Base-by-base conservation (phyloP, 495 filamentous ascomycete genomes). In the Lophium mytilinum region DNA sequence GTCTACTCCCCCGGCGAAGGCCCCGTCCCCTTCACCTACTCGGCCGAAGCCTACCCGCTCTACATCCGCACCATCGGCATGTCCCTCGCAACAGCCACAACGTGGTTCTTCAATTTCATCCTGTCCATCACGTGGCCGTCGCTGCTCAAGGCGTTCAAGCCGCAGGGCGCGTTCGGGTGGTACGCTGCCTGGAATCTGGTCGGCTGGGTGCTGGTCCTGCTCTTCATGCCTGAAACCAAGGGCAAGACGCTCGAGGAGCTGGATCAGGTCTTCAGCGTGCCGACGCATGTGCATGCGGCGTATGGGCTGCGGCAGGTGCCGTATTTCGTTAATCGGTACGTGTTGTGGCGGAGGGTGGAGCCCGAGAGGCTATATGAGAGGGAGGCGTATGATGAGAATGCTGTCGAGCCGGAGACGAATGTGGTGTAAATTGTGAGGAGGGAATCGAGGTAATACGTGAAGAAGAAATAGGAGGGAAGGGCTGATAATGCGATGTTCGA, bases 21-120 rank as follows among this genome's bases (percentile, higher is more conserved):
- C 0, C 87, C 89, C 0, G 88, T 93, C 0, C 87, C 89, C 0
- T 91, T 90, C 65, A 89, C 87, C 0, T 93, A 94, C 66, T 85
- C 82, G 4, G 88, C 88, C 3, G 88, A 93, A 66, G 87, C 83
- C 0, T 88, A 86, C 66, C 88, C 88, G 1, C 69, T 91, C 0
- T 86, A 88, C 60, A 78, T 88, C n/a, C 81, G 87, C 3, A 76
- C 81, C 0, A 75, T 85, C 35, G 85, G 85, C 7, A 88, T 88
- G 84, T 48, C 19, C 14, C 48, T 50, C 12, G 53, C 56, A 14
- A 53, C 56, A 14, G 51, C 56, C 10, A 53, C 50, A 14, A 54
- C 56, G n/a, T 59, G 50, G 50, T 59, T 53, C 18, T 53, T 53
- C 37, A 53, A 53, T n/a, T 54, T 35, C 24, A 24, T 59, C 9